phyloP scores from a whole-genome alignment of 495 filamentous ascomycete species.

The Aspergillus avenaceus region DNA sequence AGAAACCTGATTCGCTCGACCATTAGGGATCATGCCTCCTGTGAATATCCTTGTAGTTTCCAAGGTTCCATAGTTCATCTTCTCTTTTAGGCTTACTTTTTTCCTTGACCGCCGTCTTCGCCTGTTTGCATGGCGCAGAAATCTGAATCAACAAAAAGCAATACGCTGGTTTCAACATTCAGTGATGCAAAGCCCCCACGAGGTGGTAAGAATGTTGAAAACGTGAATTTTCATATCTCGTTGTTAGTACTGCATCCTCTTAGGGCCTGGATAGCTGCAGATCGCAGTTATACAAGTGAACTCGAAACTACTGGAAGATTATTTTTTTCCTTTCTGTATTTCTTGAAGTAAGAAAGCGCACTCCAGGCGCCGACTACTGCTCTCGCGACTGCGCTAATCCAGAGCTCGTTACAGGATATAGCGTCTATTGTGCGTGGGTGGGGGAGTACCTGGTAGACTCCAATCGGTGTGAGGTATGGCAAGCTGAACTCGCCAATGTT shows the following conservation, averaged over 20 bases:
- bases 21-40: constrained; percentile 3
- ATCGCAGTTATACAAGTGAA: constrained; percentile 31
- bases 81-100: constrained; percentile 2
- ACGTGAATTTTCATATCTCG: constrained; percentile 23
- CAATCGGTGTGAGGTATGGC: constrained; percentile 17
- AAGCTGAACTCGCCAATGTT: constrained; percentile 17
- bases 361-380: neutral
- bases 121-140: constrained; percentile 31
- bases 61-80: constrained; percentile 1
- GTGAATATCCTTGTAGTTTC: constrained; percentile 4
- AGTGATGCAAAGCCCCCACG: constrained; percentile 58
- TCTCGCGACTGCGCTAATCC: constrained; percentile 5
- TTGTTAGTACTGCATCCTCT: constrained; percentile 16
- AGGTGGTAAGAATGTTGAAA: constrained; percentile 30
- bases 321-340: constrained; percentile 9
- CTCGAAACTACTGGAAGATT: constrained; percentile 29
- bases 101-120: constrained; percentile 18
- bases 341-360: constrained; percentile 9
- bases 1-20: neutral
- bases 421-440: constrained; percentile 3
- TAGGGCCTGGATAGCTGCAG: constrained; percentile 32
- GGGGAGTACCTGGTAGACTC: constrained; percentile 16
- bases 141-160: constrained; percentile 9
- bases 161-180: constrained; percentile 6
- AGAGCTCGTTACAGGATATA: constrained; percentile 10